Conservation (phyloP, 768 basidiomycete species). For the Xanthoconium stramineum region DNA sequence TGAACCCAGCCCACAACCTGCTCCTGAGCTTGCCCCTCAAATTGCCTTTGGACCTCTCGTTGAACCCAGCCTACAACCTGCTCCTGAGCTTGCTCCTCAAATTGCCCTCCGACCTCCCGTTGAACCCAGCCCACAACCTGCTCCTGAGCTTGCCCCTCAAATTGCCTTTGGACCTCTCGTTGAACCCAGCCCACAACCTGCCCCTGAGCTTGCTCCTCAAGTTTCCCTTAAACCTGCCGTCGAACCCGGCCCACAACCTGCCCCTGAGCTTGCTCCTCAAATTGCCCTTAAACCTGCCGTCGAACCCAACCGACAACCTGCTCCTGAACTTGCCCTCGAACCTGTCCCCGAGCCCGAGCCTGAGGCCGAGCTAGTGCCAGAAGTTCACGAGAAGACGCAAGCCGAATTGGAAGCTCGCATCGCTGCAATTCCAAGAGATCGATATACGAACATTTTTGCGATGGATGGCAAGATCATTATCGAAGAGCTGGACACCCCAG, state of each 20-base stretch:
- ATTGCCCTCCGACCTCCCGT: background rate
- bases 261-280: background rate
- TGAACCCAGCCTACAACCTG: background rate
- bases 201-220: background rate
- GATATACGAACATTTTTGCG: slow-evolving; percentile 28
- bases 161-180: background rate
- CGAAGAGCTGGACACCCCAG: slow-evolving; percentile 71
- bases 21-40: background rate
- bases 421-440: slow-evolving; percentile 27
- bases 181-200: background rate
- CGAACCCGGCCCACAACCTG: background rate
- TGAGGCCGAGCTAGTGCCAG: background rate
- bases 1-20: background rate
- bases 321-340: background rate
- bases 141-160: background rate
- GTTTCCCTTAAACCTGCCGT: background rate
- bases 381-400: slow-evolving; percentile 6
- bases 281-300: background rate
- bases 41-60: background rate
- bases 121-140: background rate
- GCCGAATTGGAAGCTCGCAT: slow-evolving; percentile 26
- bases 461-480: slow-evolving; percentile 57
- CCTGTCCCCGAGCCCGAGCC: background rate
- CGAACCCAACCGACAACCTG: background rate
- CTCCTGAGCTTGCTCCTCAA: background rate